Evolutionary conservation across 192 early-diverging fungal genomes (phyloP).

Genomic region (Coemansia sp.): DNA sequence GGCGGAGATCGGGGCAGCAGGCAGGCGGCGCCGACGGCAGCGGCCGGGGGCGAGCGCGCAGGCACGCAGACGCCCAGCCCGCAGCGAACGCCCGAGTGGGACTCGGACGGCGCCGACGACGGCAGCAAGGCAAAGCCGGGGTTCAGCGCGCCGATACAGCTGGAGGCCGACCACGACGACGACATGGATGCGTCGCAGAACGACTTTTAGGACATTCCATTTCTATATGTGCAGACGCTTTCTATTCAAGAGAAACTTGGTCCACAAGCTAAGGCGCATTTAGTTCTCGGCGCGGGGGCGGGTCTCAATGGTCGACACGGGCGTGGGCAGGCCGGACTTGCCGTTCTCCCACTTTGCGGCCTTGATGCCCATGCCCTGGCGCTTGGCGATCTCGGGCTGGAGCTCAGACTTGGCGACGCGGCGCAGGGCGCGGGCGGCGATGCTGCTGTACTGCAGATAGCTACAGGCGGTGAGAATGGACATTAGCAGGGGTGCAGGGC

Average conservation of each 20-base stretch:
- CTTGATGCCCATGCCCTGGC: slow-evolving; percentile 39
- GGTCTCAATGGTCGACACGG: slow-evolving; percentile 30
- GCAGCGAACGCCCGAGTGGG: slow-evolving; percentile 12
- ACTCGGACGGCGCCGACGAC: too few species aligned
- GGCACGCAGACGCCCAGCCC: slow-evolving; percentile 32
- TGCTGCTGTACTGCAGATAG: slow-evolving; percentile 53
- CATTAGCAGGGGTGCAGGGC: too few species aligned
- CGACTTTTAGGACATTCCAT: too few species aligned
- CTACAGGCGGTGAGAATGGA: slow-evolving; percentile 10
- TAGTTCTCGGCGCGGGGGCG: slow-evolving; percentile 43
- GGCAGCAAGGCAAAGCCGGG: slow-evolving; percentile 2
- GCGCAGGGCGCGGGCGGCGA: slow-evolving; percentile 48
- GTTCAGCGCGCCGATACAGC: slow-evolving; percentile 14
- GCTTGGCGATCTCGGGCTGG: slow-evolving; percentile 46
- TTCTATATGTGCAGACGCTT: too few species aligned
- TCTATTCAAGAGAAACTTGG: too few species aligned
- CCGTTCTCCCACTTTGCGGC: slow-evolving; percentile 46
- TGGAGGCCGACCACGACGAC: not conserved
- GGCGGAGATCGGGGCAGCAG: not conserved
- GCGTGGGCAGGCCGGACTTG: slow-evolving; percentile 28
- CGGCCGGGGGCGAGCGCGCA: slow-evolving; percentile 1
- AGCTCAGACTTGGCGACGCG: slow-evolving; percentile 42
- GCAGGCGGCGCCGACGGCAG: not conserved
- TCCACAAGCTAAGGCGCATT: too few species aligned
- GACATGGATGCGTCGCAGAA: not conserved